Conservation (phyloP, 1,284 basidiomycete genomes). For the Trichosporon inkin region DNA sequence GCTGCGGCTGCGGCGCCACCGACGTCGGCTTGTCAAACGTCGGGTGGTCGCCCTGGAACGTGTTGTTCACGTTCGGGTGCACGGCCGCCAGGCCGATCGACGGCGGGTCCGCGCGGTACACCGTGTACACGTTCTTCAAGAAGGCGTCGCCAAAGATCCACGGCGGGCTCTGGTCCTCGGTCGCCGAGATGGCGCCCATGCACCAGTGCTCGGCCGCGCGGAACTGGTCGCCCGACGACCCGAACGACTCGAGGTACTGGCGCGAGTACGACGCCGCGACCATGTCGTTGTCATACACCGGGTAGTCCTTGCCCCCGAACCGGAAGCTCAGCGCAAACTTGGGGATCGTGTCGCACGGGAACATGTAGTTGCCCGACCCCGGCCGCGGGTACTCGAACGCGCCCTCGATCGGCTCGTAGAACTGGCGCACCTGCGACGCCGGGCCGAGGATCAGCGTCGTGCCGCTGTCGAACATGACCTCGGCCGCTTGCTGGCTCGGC, state of each 20-base stretch:
- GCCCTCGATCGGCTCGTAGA: background rate
- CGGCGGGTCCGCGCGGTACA: conserved; percentile 68
- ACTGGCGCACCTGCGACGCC: background rate
- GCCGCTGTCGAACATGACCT: conserved; percentile 8
- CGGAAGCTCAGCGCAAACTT: background rate
- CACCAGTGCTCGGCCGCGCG: background rate
- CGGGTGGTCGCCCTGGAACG: conserved; percentile 6
- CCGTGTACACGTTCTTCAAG: conserved; percentile 83
- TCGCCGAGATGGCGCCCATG: background rate
- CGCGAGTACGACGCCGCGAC: background rate
- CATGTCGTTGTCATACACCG: conserved; percentile 8
- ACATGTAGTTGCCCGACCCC: conserved; percentile 14
- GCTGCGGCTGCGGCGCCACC: background rate
- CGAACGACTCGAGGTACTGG: background rate
- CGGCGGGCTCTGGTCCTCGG: background rate
- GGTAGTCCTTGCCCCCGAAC: conserved; percentile 10
- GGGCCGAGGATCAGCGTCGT: background rate
- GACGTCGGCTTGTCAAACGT: background rate
- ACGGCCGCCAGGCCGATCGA: conserved; percentile 75
- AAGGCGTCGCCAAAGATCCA: conserved; percentile 56
- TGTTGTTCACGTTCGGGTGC: background rate
- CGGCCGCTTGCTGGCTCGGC: background rate
- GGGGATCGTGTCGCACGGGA: conserved; percentile 22
- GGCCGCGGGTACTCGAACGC: conserved; percentile 8
- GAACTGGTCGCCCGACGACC: background rate